A percentile compares a stretch with the other conserved stretches of the same genome.
Conservation (phyloP, 2,329 filamentous ascomycete species). For the Teratosphaeria pseudoeucalypti region DNA sequence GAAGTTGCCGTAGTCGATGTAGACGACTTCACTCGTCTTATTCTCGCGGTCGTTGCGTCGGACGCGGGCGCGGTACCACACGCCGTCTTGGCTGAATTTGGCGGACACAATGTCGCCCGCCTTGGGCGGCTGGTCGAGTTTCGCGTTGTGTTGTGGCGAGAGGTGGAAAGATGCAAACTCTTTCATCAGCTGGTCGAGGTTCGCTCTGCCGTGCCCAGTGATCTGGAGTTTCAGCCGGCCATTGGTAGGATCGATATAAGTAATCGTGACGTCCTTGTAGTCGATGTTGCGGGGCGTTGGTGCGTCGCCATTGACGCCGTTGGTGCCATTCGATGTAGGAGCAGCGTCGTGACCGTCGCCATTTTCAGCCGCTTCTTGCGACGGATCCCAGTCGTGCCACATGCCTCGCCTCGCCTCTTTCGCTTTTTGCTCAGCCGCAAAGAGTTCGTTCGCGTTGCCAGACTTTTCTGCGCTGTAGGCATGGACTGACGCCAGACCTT, state of each 20-base stretch:
- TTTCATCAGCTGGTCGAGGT: conserved; percentile 78
- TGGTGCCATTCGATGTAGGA: conserved; percentile 37
- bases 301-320: conserved; percentile 39
- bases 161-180: conserved; percentile 87
- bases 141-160: conserved; percentile 65
- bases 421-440: conserved; percentile 76
- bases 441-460: conserved; percentile 76
- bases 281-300: conserved; percentile 56
- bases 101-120: conserved; percentile 85
- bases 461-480: conserved; percentile 93
- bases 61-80: conserved; percentile 91
- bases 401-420: conserved; percentile 81
- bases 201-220: conserved; percentile 73
- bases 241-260: conserved; percentile 67
- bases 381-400: conserved; percentile 92
- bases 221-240: conserved; percentile 85
- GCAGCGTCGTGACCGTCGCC: conserved; percentile 32
- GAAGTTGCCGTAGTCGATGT: conserved; percentile 93
- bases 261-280: conserved; percentile 89
- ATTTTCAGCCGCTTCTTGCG: conserved; percentile 59
- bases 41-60: conserved; percentile 85
- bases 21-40: conserved; percentile 81
- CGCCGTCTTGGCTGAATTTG: conserved; percentile 76
- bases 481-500: conserved; percentile 86
- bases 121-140: conserved; percentile 66